Evolutionary conservation across 768 basidiomycete species (phyloP).

Genomic region (Amanita phalloides): DNA sequence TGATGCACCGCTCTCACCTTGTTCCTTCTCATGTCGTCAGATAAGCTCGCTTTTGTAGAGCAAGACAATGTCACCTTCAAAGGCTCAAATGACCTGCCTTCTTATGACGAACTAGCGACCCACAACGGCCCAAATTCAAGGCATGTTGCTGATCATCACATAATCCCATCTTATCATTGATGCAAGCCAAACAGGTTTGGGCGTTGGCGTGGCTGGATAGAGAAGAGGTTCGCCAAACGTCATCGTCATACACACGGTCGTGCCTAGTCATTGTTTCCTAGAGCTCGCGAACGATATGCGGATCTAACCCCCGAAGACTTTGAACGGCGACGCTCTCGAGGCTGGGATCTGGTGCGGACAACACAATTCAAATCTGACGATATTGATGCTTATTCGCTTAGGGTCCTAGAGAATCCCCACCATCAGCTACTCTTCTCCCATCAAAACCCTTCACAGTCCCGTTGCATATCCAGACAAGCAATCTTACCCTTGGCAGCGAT

Average conservation of each 20-base stretch:
- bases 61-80: constrained; percentile 26
- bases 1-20: background rate
- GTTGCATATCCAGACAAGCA: constrained; percentile 36
- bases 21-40: constrained; percentile 18
- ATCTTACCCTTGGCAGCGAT: constrained; percentile 20
- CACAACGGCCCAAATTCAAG: constrained; percentile 79
- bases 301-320: constrained; percentile 53
- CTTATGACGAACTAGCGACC: constrained; percentile 70
- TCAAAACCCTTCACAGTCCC: constrained; percentile 10
- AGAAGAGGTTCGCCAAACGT: constrained; percentile 53
- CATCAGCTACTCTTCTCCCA: constrained; percentile 8
- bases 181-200: constrained; percentile 46
- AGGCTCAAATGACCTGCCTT: constrained; percentile 52
- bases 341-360: constrained; percentile 40
- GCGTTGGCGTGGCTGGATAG: constrained; percentile 81
- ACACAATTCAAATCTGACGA: background rate
- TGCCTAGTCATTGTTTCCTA: constrained; percentile 55
- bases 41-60: constrained; percentile 23
- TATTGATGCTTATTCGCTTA: background rate
- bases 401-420: background rate
- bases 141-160: constrained; percentile 19
- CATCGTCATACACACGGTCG: constrained; percentile 43
- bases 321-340: constrained; percentile 45
- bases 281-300: constrained; percentile 76
- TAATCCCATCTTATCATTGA: background rate